Percentiles rank a stretch among this genome's conserved stretches.
phyloP scores from a whole-genome alignment of 1,139 yeast genomes.

The Debaryomyces psychrophilus region DNA sequence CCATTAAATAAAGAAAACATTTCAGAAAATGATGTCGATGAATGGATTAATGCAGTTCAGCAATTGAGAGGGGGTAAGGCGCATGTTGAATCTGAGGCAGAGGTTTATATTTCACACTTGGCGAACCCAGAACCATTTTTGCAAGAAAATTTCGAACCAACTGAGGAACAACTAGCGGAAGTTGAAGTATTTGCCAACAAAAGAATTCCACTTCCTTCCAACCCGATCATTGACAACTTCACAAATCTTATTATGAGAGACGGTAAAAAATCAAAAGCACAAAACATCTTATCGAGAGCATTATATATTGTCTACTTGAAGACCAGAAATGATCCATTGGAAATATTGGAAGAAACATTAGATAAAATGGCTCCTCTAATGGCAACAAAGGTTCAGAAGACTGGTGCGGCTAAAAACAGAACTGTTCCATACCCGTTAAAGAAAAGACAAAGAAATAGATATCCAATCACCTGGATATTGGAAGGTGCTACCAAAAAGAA shows the following conservation, averaged over 20 bases:
- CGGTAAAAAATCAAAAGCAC: constrained; percentile 86
- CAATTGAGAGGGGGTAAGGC: constrained; percentile 50
- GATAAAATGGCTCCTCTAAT: constrained; percentile 87
- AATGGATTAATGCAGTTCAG: constrained; percentile 65
- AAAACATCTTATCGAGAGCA: constrained; percentile 73
- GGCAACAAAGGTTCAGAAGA: constrained; percentile 73
- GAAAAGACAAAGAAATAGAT: constrained; percentile 80
- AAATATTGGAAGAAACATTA: constrained; percentile 69
- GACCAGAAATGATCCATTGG: constrained; percentile 75
- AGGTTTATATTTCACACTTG: constrained; percentile 47
- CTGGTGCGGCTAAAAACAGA: constrained; percentile 83
- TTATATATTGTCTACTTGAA: constrained; percentile 77
- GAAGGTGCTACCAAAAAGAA: constrained; percentile 82
- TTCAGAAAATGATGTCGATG: constrained; percentile 62
- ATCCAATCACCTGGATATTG: constrained; percentile 87
- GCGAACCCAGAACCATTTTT: constrained; percentile 40
- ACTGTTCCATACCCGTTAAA: constrained; percentile 83
- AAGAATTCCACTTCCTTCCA: constrained; percentile 64
- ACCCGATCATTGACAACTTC: constrained; percentile 74
- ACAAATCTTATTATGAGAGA: constrained; percentile 90
- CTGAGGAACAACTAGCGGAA: constrained; percentile 61
- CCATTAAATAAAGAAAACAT: constrained; percentile 44
- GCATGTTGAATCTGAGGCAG: constrained; percentile 42
- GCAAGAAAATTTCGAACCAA: constrained; percentile 53
- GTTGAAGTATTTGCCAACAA: constrained; percentile 51